Base-by-base conservation (phyloP, 2,329 filamentous ascomycete species). In the Fusarium sambucinum region DNA sequence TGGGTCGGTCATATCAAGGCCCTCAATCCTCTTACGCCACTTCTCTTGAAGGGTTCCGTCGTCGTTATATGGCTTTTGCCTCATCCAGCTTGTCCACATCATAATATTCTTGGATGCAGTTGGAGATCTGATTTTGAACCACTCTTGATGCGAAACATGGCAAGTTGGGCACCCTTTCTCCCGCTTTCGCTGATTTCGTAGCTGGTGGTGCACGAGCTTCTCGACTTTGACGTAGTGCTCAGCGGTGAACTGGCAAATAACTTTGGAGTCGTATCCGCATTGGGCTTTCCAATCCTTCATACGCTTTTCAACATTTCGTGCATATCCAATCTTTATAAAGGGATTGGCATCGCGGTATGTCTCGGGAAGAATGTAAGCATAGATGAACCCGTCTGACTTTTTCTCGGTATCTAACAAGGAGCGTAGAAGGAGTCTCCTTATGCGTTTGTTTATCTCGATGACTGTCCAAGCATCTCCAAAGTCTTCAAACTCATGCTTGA, bases 321-420 rank as follows among this genome's bases (percentile, higher is more conserved):
- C 62, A 65, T 55, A 68, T 21, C 77, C 77, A n/a, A 78, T 78
- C 53, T 78, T 78, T 62, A 78, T 62, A 23, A 71, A 63, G 8
- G 66, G 64, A 5, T 63, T 30, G 5, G 46, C 54, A 17, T 58
- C 53, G 21, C 50, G 56, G 19, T 71, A 65, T 17, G 58, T 70
- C 9, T 60, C 47, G 3, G 73, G 66, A 21, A 73, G 73, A 3
- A 59, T 70, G 35, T 73, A 77, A 12, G 70, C 60, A 29, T 77
- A 77, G 10, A 77, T 63, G 21, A 33, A 55, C 4, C 76, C 76
- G 8, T 32, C 33, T 5, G 19, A 45, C 3, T 21, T 0, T 10
- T 16, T 60, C 59, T 70, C 62, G 5, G 4, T 2, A 1, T 35
- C 0, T 2, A 17, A 9, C 0, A 74, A 56, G 1, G 59, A 33